Evolutionary conservation across 208 protist genomes (phyloP), one percentile per base, ranked within the genome.

Genomic region (Trypanosomatidae sp.): DNA sequence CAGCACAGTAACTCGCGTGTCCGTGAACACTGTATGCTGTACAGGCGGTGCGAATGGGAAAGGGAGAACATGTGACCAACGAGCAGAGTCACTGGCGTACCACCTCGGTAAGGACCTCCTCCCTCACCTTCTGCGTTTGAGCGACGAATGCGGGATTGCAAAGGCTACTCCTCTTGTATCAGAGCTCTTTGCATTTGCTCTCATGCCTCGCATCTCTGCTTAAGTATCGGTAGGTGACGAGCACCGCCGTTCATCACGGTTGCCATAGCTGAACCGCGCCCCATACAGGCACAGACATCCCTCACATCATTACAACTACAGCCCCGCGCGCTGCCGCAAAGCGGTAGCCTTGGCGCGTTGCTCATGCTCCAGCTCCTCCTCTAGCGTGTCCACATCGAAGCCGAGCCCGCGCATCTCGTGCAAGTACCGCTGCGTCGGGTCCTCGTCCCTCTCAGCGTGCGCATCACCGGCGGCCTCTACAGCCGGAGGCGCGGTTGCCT

Each of bases 371-470:
- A 95, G 73, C 72, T 93, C 88, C 70, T 91, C 88, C 82, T 95
- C 91, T 10, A 93, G 71, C 19, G 88, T 91, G 65, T 95, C 91
- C 5, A 95, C 90, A 66, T 95, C 90, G 60, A 95, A 95, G 33
- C 90, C 90, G 17, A 95, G 71, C 1, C 83, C 77, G n/a, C 90
- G 83, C 90, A 95, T 95, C 71, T 93, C 88, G 62, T 93, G 80
- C 39, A 95, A 60, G 70, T 95, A 93, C 52, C 91, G 80, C 67
- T 85, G 72, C 50, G 88, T 93, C 22, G 88, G 85, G 71, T 93
- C 86, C 0, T 84, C 80, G 0, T 80, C 76, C 3, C 65, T 58
- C 7, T 71, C 68, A 3, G 22, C 47, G 49, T 59, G 22, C 62
- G 25, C n/a, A 36, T 22, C 64, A 22, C 15, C 17, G 9, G 43